Evolutionary conservation across 257 asterid species (phyloP).

Genomic region (Gardenia jasminoides): DNA sequence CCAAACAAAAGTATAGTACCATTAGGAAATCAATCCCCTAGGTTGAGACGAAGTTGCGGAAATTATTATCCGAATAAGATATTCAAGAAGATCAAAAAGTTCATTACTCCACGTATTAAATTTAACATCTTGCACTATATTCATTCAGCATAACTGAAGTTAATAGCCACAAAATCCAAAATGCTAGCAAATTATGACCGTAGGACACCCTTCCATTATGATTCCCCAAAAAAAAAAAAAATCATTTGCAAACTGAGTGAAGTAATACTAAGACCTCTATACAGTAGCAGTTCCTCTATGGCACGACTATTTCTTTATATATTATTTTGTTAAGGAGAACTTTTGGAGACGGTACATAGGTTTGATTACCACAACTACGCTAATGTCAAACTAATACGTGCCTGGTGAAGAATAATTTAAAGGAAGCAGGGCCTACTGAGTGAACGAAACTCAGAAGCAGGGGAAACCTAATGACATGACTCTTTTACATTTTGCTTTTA

Average conservation of each 20-base stretch:
- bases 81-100: neutral
- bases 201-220: neutral
- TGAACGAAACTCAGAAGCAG: neutral
- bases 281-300: neutral
- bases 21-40: neutral
- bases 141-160: neutral
- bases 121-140: neutral
- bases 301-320: neutral
- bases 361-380: neutral
- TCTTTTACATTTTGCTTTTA: neutral
- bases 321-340: neutral
- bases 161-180: too few relatives aligned
- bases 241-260: neutral
- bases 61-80: neutral
- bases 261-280: neutral
- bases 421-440: neutral
- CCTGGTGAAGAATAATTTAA: neutral
- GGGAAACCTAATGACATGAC: neutral
- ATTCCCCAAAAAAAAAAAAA: neutral
- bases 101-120: neutral
- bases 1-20: neutral
- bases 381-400: neutral
- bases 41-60: neutral
- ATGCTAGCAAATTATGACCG: neutral
- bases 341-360: neutral